Evolutionary conservation across 2,329 filamentous ascomycete genomes (phyloP).

Genomic region (Metarhizium album): DNA sequence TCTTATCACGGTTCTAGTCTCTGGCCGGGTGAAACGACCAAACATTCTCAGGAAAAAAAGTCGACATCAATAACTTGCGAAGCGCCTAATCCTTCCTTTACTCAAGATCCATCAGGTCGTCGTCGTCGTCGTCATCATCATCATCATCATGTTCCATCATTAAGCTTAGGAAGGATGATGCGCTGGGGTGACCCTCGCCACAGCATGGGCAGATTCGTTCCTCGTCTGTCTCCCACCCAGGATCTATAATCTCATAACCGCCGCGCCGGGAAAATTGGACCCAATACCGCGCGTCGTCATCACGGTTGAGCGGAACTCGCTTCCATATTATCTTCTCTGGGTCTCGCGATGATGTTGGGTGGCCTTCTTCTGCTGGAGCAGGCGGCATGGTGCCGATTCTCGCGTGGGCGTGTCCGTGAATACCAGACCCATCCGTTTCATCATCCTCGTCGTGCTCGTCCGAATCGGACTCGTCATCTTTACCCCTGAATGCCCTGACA

Average conservation of each 20-base stretch:
- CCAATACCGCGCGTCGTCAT: conserved; percentile 33
- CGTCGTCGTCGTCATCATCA: conserved; percentile 4
- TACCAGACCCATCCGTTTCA: conserved; percentile 8
- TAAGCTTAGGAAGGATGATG: conserved; percentile 23
- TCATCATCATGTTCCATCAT: conserved; percentile 13
- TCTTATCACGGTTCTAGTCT: background rate
- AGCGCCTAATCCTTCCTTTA: background rate
- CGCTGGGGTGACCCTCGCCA: conserved; percentile 26
- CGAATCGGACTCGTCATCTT: conserved; percentile 15
- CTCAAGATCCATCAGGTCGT: conserved; percentile 2
- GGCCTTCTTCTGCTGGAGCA: conserved; percentile 31
- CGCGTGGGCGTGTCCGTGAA: conserved; percentile 14
- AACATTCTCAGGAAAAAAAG: background rate
- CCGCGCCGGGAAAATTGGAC: conserved; percentile 32
- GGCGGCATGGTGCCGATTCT: conserved; percentile 25
- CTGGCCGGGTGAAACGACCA: background rate
- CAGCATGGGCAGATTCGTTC: conserved; percentile 29
- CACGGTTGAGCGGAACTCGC: conserved; percentile 31
- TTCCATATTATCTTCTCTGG: conserved; percentile 41
- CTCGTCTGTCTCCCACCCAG: conserved; percentile 23
- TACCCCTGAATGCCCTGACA: conserved; percentile 31
- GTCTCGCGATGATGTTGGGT: conserved; percentile 30
- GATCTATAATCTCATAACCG: conserved; percentile 25
- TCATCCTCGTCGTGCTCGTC: conserved; percentile 18
- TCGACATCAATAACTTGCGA: background rate